These are phyloP conservation scores for Ophiostoma pallidulum DNA, from an alignment of 2,329 filamentous ascomycete genomes.

Conservation along the genomic window DNA sequence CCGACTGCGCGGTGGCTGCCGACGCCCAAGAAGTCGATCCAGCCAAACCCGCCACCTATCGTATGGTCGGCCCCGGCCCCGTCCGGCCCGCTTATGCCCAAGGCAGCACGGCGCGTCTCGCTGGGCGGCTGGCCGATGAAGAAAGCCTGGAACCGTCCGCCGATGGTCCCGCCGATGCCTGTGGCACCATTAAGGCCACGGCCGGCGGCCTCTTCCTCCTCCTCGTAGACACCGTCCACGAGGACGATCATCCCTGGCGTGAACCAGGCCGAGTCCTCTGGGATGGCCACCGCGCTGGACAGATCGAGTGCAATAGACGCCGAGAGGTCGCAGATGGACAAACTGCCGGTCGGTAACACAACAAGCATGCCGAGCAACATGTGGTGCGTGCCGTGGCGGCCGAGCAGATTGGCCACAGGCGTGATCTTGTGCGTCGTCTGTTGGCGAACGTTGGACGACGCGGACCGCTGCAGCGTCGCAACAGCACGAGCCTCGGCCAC, in stretches of 20 bases:
- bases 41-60: constrained; percentile 78
- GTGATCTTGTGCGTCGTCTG: constrained; percentile 73
- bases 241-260: constrained; percentile 92
- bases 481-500: constrained; percentile 51
- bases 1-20: constrained; percentile 83
- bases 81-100: constrained; percentile 58
- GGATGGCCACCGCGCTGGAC: constrained; percentile 69
- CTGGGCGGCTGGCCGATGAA: constrained; percentile 87
- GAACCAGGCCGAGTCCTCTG: constrained; percentile 83
- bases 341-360: constrained; percentile 67
- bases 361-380: constrained; percentile 78
- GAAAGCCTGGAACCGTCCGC: constrained; percentile 84
- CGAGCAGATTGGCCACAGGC: constrained; percentile 65
- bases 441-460: constrained; percentile 29
- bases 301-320: constrained; percentile 82
- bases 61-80: constrained; percentile 46
- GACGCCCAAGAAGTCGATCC: constrained; percentile 91
- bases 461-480: constrained; percentile 47
- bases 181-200: constrained; percentile 65
- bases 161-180: constrained; percentile 81
- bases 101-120: constrained; percentile 69
- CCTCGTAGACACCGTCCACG: constrained; percentile 92
- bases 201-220: constrained; percentile 66
- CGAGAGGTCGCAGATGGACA: constrained; percentile 78
- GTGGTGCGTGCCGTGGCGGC: constrained; percentile 74